A percentile compares a stretch with the other conserved stretches of the same genome.
Evolutionary conservation across 176 grass and related monocot genomes (phyloP).

Genomic region (Rhipidocladum racemiflorum): DNA sequence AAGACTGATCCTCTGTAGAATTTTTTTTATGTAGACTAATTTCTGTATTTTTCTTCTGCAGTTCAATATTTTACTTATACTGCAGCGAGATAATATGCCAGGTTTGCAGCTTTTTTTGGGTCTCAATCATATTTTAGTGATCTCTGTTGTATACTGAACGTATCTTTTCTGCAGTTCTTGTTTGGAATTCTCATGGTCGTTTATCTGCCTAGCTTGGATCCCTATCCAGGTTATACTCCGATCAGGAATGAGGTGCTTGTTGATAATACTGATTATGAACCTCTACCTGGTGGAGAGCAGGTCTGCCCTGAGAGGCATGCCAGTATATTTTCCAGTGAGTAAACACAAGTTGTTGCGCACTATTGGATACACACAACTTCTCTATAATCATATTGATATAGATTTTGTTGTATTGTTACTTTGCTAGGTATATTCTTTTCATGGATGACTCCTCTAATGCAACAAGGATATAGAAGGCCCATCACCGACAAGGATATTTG

Average conservation of each 20-base stretch:
- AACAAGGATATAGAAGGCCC: constrained; percentile 56
- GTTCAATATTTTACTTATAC: constrained; percentile 82
- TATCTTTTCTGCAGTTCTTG: constrained; percentile 58
- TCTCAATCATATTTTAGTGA: neutral
- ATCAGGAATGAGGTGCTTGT: constrained; percentile 55
- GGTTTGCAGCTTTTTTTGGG: constrained; percentile 45
- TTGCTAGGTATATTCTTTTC: constrained; percentile 79
- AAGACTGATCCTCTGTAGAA: neutral
- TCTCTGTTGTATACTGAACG: neutral
- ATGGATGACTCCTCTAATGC: constrained; percentile 96
- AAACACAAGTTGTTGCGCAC: too few species aligned
- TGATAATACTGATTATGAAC: constrained; percentile 77
- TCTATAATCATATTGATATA: too few species aligned
- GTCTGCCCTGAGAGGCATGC: constrained; percentile 81
- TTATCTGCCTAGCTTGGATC: constrained; percentile 83
- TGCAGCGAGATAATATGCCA: constrained; percentile 67
- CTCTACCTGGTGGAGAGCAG: constrained; percentile 67
- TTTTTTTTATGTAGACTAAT: constrained; percentile 21
- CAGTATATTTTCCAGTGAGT: constrained; percentile 71
- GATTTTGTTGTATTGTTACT: constrained; percentile 21
- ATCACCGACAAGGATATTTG: constrained; percentile 64
- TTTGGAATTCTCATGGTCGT: constrained; percentile 87
- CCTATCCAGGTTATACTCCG: constrained; percentile 77
- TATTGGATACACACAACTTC: too few species aligned
- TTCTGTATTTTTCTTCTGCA: constrained; percentile 47